A percentile compares a stretch with the other conserved stretches of the same genome.
These are phyloP conservation scores for Phytophthora cryptogea DNA, from an alignment of 352 stramenopile genomes.

Conservation along the genomic window DNA sequence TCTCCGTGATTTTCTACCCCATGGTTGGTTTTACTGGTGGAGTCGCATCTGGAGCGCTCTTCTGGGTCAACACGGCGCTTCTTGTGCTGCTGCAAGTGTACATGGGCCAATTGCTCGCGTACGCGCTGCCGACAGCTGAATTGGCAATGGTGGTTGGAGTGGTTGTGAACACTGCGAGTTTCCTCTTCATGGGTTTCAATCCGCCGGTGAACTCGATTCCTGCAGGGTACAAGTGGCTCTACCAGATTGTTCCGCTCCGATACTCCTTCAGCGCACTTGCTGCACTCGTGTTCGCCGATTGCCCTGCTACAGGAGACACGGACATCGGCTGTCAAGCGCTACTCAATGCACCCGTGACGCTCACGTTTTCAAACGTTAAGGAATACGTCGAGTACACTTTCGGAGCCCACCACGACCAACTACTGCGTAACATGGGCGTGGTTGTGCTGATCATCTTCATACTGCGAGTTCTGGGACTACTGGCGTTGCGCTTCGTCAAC, in stretches of 20 bases:
- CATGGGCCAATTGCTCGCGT: slow-evolving; percentile 49
- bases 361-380: slow-evolving; percentile 42
- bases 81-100: slow-evolving; percentile 55
- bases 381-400: slow-evolving; percentile 51
- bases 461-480: slow-evolving; percentile 43
- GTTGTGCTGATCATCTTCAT: slow-evolving; percentile 47
- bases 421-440: slow-evolving; percentile 42
- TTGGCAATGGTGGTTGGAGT: slow-evolving; percentile 48
- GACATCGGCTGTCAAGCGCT: slow-evolving; percentile 38
- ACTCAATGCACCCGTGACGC: slow-evolving; percentile 30
- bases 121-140: slow-evolving; percentile 45
- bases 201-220: slow-evolving; percentile 58
- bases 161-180: slow-evolving; percentile 68
- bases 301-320: slow-evolving; percentile 7
- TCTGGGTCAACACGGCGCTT: slow-evolving; percentile 51
- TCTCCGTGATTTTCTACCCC: slow-evolving; percentile 58
- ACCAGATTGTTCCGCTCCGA: slow-evolving; percentile 53
- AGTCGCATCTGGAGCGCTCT: slow-evolving; percentile 32
- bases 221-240: slow-evolving; percentile 58
- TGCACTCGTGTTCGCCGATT: slow-evolving; percentile 49
- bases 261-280: slow-evolving; percentile 52
- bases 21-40: slow-evolving; percentile 56
- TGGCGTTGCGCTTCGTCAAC: slow-evolving; percentile 56
- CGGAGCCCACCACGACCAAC: slow-evolving; percentile 41
- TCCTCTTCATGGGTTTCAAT: slow-evolving; percentile 82